Conservation (phyloP, 1,284 basidiomycete genomes). For the Ceratobasidium sp. region DNA sequence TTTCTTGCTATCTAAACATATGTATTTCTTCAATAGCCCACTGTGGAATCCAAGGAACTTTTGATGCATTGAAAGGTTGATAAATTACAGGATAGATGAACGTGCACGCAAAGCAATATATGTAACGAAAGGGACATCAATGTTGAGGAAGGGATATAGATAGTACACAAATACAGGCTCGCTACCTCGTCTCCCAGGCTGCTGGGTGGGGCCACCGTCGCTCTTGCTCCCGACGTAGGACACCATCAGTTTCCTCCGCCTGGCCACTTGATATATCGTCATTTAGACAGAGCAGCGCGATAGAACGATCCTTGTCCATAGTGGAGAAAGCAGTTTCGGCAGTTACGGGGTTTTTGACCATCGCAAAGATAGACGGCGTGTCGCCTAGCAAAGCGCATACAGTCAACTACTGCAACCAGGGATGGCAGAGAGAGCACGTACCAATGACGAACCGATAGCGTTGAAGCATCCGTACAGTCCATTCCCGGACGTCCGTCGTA, state of each 20-base stretch:
- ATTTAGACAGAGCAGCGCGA: conserved; percentile 48
- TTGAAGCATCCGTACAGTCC: conserved; percentile 45
- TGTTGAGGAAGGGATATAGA: background rate
- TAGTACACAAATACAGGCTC: background rate
- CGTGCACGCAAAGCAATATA: background rate
- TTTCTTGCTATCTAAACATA: conserved; percentile 6
- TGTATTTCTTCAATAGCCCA: background rate
- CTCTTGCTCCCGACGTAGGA: conserved; percentile 24
- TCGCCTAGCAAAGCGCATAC: conserved; percentile 19
- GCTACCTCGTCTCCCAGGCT: conserved; percentile 17
- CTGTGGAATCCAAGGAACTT: background rate
- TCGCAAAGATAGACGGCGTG: conserved; percentile 36
- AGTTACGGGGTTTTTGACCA: conserved; percentile 1
- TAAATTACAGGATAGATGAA: conserved; percentile 17
- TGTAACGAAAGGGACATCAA: background rate
- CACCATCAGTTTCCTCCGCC: conserved; percentile 11
- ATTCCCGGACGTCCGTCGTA: conserved; percentile 39
- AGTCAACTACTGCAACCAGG: background rate
- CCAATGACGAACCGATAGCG: conserved; percentile 50
- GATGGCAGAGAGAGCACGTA: conserved; percentile 2
- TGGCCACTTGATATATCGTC: conserved; percentile 42
- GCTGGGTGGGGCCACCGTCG: conserved; percentile 29
- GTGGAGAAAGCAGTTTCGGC: conserved; percentile 8
- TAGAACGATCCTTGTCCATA: conserved; percentile 7
- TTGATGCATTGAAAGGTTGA: conserved; percentile 1